phyloP scores from a whole-genome alignment of 163 green algal species.

The Scenedesmus sp. region DNA sequence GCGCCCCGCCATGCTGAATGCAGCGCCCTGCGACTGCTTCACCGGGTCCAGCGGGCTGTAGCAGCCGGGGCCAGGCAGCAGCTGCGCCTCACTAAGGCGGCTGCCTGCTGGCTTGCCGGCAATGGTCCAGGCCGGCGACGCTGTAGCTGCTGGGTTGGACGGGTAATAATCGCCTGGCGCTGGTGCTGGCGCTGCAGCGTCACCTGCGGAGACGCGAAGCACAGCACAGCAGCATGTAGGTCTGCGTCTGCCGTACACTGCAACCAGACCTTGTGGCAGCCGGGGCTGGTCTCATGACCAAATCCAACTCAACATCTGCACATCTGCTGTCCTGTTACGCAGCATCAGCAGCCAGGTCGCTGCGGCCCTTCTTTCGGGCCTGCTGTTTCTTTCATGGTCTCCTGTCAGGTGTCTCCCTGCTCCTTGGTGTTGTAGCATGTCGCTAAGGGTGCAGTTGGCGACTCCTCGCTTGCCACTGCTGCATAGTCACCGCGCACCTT shows the following conservation, averaged over 20 bases:
- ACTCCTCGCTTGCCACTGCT: too few relatives aligned
- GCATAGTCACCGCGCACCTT: neutral
- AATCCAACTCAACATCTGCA: too few relatives aligned
- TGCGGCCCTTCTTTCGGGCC: too few relatives aligned
- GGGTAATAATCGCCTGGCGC: slow-evolving; percentile 13
- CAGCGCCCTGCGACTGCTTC: neutral
- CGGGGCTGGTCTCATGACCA: too few relatives aligned
- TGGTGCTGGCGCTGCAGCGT: neutral
- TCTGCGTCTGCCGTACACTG: too few relatives aligned
- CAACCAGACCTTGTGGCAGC: too few relatives aligned
- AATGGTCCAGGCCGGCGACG: slow-evolving; percentile 35
- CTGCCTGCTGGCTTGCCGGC: slow-evolving; percentile 5
- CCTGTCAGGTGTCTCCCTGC: too few relatives aligned
- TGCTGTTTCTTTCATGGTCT: too few relatives aligned
- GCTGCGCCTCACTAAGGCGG: neutral
- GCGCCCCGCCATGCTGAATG: slow-evolving; percentile 18
- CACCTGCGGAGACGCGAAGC: neutral
- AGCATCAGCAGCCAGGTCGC: too few relatives aligned
- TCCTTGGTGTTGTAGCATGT: too few relatives aligned
- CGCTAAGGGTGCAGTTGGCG: too few relatives aligned
- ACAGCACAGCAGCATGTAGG: neutral
- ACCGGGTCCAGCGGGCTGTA: slow-evolving; percentile 22
- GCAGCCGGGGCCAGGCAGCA: slow-evolving; percentile 19
- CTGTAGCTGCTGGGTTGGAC: neutral
- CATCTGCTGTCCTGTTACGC: too few relatives aligned